phyloP scores from a whole-genome alignment of 495 filamentous ascomycete species.

The Talaromyces liani region DNA sequence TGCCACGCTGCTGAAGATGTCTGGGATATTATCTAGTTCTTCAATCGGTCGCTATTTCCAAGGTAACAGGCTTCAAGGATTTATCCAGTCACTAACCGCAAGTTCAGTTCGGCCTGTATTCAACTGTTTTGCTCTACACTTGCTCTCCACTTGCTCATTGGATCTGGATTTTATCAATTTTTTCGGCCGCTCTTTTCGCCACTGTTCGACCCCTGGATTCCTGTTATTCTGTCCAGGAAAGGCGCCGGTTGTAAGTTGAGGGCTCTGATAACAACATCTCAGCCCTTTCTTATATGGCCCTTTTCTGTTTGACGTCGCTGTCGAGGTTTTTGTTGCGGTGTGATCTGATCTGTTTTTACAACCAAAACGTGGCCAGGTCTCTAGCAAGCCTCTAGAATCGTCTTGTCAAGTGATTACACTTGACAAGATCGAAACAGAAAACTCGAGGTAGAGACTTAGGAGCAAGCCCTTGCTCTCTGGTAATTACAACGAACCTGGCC shows the following conservation, averaged over 20 bases:
- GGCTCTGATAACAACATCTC: constrained; percentile 49
- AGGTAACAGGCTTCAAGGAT: constrained; percentile 2
- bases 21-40: constrained; percentile 77
- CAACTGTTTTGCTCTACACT: background rate
- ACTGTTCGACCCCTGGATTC: constrained; percentile 1
- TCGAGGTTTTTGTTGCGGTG: constrained; percentile 45
- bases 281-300: constrained; percentile 17
- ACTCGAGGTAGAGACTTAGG: background rate
- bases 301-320: constrained; percentile 13
- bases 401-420: background rate
- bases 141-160: background rate
- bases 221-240: constrained; percentile 15
- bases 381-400: constrained; percentile 32
- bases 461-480: background rate
- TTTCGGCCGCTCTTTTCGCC: background rate
- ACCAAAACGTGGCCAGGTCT: constrained; percentile 67
- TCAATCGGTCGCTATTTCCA: background rate
- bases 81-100: background rate
- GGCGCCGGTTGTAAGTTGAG: constrained; percentile 14
- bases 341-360: constrained; percentile 64
- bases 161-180: background rate
- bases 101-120: background rate
- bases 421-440: background rate
- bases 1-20: constrained; percentile 96
- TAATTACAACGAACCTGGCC: background rate